phyloP scores from a whole-genome alignment of 805 yeast species.

The Metschnikowia peoriensis region DNA sequence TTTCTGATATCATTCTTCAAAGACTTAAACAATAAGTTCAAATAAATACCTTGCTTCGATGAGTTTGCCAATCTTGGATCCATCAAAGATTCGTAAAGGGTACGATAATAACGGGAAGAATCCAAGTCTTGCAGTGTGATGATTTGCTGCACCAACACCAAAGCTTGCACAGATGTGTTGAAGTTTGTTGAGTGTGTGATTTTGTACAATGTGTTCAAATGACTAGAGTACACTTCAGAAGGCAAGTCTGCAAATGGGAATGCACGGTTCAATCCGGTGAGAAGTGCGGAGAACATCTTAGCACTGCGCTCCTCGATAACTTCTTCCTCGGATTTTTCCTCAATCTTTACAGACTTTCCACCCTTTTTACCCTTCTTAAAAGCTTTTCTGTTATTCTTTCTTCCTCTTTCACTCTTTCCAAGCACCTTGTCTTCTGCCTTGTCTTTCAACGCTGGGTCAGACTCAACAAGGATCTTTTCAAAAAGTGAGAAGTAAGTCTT shows the following conservation, averaged over 20 bases:
- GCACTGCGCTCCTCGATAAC: conserved; percentile 75
- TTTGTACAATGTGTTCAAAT: conserved; percentile 78
- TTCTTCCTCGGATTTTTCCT: conserved; percentile 61
- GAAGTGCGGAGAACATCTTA: conserved; percentile 81
- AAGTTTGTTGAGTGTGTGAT: conserved; percentile 94
- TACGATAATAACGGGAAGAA: conserved; percentile 73
- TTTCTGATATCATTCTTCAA: conserved; percentile 62
- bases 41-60: conserved; percentile 88
- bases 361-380: conserved; percentile 85
- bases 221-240: conserved; percentile 65
- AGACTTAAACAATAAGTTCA: conserved; percentile 82
- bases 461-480: conserved; percentile 74
- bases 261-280: conserved; percentile 94
- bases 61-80: conserved; percentile 83
- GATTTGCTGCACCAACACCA: conserved; percentile 80
- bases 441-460: conserved; percentile 49
- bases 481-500: conserved; percentile 84
- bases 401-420: conserved; percentile 60
- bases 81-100: conserved; percentile 83
- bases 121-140: conserved; percentile 56
- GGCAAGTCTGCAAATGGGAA: conserved; percentile 86
- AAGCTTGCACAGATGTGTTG: conserved; percentile 90
- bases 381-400: conserved; percentile 57
- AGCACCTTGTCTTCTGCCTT: conserved; percentile 35
- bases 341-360: conserved; percentile 68